A percentile compares a stretch with the other conserved stretches of the same genome.
These are phyloP conservation scores for Melastoma malabathricum DNA, from an alignment of 345 rosid genomes.

Conservation along the genomic window DNA sequence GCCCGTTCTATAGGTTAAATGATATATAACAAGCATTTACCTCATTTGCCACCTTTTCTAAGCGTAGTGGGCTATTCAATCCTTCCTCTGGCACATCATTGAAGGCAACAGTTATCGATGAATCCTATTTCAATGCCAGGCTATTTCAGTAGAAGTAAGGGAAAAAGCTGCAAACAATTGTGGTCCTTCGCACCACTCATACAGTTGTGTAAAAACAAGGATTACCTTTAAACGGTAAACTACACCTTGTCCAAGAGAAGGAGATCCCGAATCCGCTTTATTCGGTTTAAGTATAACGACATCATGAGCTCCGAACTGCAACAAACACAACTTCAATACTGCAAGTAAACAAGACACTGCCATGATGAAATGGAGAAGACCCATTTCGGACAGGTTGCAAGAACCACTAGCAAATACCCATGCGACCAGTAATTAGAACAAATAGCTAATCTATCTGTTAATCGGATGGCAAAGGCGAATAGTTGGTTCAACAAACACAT, in stretches of 20 bases:
- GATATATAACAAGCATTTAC: constrained; percentile 12
- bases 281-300: constrained; percentile 77
- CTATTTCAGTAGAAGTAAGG: constrained; percentile 1
- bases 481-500: not conserved
- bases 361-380: not conserved
- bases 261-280: constrained; percentile 73
- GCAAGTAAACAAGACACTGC: not conserved
- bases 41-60: constrained; percentile 93
- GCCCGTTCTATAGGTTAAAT: no score
- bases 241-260: constrained; percentile 93
- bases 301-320: constrained; percentile 82
- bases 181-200: not conserved
- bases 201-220: constrained; percentile 4
- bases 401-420: not conserved
- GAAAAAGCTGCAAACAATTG: constrained; percentile 1
- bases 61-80: constrained; percentile 50
- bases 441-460: not conserved
- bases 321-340: constrained; percentile 1
- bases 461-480: not conserved
- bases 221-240: constrained; percentile 72
- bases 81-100: constrained; percentile 94
- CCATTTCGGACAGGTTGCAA: not conserved
- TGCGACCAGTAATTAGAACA: not conserved
- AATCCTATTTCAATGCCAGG: constrained; percentile 30
- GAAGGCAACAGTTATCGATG: constrained; percentile 78